These are phyloP conservation scores for Phoma herbarum DNA, from an alignment of 2,329 filamentous ascomycete genomes.

Conservation along the genomic window DNA sequence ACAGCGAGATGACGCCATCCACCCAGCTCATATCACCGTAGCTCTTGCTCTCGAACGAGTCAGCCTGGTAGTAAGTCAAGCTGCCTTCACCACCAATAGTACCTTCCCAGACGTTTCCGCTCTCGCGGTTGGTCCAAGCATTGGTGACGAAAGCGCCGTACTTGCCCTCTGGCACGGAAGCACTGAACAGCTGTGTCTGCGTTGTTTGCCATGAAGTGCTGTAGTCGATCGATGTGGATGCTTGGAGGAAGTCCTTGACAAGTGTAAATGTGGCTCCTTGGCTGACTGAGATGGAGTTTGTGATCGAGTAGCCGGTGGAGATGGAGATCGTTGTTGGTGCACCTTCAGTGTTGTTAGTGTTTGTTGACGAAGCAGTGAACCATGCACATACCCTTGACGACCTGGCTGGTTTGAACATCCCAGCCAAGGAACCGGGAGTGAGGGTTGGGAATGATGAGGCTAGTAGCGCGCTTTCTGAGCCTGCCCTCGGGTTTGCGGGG, in stretches of 20 bases:
- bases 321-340: constrained; percentile 41
- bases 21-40: constrained; percentile 52
- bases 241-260: constrained; percentile 38
- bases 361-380: not conserved
- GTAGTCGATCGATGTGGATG: constrained; percentile 40
- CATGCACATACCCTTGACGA: constrained; percentile 35
- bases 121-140: constrained; percentile 44
- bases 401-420: constrained; percentile 52
- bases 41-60: constrained; percentile 47
- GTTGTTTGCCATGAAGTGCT: constrained; percentile 45
- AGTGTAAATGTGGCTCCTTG: constrained; percentile 26
- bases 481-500: constrained; percentile 3
- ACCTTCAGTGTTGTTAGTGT: constrained; percentile 14
- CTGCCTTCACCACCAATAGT: constrained; percentile 43
- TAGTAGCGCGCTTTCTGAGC: constrained; percentile 30
- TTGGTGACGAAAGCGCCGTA: constrained; percentile 54
- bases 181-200: constrained; percentile 44
- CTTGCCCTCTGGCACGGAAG: constrained; percentile 49
- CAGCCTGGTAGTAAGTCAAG: constrained; percentile 42
- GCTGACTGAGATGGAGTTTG: constrained; percentile 45
- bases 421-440: constrained; percentile 49
- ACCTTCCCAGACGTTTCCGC: constrained; percentile 50
- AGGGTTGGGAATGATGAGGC: constrained; percentile 34
- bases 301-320: constrained; percentile 47
- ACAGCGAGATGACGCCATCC: constrained; percentile 52